Evolutionary conservation across 2,329 filamentous ascomycete species (phyloP).

Genomic region (Claviceps monticola): DNA sequence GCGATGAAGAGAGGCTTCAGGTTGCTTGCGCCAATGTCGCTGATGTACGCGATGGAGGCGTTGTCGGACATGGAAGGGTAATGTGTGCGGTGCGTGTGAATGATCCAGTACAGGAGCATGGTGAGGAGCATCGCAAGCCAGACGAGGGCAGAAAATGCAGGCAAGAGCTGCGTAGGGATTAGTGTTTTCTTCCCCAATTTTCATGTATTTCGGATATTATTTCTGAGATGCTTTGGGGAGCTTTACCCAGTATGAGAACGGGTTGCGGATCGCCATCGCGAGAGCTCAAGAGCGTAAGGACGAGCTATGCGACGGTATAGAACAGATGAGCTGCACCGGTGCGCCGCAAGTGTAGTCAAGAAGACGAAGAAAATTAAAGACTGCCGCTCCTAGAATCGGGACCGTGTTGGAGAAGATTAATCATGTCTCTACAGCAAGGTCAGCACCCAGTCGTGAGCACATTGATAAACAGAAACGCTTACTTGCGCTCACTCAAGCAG

Average conservation of each 20-base stretch:
- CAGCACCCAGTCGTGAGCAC: too few relatives aligned
- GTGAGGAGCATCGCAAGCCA: conserved; percentile 57
- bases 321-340: neutral
- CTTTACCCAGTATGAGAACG: conserved; percentile 27
- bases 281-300: neutral
- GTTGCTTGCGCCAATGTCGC: conserved; percentile 44
- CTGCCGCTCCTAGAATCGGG: too few relatives aligned
- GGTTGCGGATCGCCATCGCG: conserved; percentile 18
- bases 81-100: conserved; percentile 35
- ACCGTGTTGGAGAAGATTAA: too few relatives aligned
- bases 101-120: conserved; percentile 57
- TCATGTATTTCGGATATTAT: neutral
- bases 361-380: neutral
- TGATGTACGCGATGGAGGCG: conserved; percentile 59
- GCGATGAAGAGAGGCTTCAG: conserved; percentile 70
- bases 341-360: neutral
- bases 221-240: neutral
- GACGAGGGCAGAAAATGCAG: conserved; percentile 50
- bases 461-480: too few relatives aligned
- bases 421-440: too few relatives aligned
- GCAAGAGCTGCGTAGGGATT: conserved; percentile 37
- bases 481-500: too few relatives aligned
- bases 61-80: conserved; percentile 45
- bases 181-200: neutral
- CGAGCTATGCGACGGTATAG: neutral